Evolutionary conservation across 192 early-diverging fungal species (phyloP), one percentile per base, ranked within the genome.

Genomic region (Helicostylum pulchrum): DNA sequence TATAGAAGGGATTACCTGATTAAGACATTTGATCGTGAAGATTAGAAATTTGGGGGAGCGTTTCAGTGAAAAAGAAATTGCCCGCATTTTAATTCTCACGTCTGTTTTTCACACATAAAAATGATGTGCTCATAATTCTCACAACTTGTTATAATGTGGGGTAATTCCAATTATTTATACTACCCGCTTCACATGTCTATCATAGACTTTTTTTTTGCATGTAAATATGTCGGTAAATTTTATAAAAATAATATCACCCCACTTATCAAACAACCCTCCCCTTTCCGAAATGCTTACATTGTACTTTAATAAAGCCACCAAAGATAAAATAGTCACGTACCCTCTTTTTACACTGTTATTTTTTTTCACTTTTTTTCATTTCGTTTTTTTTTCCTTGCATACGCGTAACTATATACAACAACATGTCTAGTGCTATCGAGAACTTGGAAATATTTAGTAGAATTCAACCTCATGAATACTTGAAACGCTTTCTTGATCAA

Each of bases 391-490:
- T 5, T 15, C 12, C 1, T 17, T 48, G 20, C 15, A 36, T n/a
- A n/a, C 46, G 45, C 30, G 60, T 34, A 49, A 39, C 26, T 26
- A 26, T 26, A 26, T 26, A 26, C 0, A 26, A 26, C 26, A 26
- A 26, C 26, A 26, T 46, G 32, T 32, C 47, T 19, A 23, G 42
- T 17, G 43, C 63, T 31, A 48, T 50, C 8, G 62, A 70, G 21
- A 84, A 78, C 43, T 75, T 64, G 21, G 81, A 94, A 48, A 90
- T 89, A 7, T 96, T 98, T 78, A 87, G 88, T 63, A 86, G 87
- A 60, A 80, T 98, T 17, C 94, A 96, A 63, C 94, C 93, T 11
- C 65, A 79, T 17, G 95, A 98, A 78, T 96, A 87, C 67, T 83
- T 93, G 57, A 81, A 91, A 53, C 83, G 90, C 54, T 98, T 96